A percentile compares a stretch with the other conserved stretches of the same genome.
Evolutionary conservation across 228 moss, liverwort and hornwort species (phyloP).

Genomic region (Sphagnum magellanicum): DNA sequence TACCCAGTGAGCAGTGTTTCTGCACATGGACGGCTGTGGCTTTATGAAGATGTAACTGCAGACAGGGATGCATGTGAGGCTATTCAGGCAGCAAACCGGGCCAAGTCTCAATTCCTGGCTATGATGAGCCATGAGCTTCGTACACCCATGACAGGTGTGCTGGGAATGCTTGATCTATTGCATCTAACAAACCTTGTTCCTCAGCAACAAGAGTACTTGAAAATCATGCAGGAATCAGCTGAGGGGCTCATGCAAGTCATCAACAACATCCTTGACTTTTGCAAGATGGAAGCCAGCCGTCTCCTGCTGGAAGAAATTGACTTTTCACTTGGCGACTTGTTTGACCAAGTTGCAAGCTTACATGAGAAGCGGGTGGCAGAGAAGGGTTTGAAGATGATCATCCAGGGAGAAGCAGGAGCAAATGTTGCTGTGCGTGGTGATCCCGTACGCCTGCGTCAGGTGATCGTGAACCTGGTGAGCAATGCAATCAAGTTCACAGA

Average conservation of each 20-base stretch:
- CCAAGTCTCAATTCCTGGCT: conserved; percentile 85
- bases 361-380: conserved; percentile 53
- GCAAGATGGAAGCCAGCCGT: conserved; percentile 91
- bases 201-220: conserved; percentile 69
- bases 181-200: conserved; percentile 60
- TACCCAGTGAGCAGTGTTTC: conserved; percentile 68
- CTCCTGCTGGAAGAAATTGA: conserved; percentile 85
- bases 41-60: conserved; percentile 77
- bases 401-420: conserved; percentile 26
- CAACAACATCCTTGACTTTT: conserved; percentile 86
- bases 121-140: conserved; percentile 99
- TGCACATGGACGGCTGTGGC: conserved; percentile 90
- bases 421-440: conserved; percentile 69
- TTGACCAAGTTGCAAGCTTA: conserved; percentile 65
- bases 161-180: conserved; percentile 89
- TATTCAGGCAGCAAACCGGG: conserved; percentile 69
- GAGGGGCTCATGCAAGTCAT: conserved; percentile 95
- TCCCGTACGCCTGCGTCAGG: conserved; percentile 86
- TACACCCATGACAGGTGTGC: conserved; percentile 97
- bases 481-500: conserved; percentile 84
- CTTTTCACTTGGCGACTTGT: conserved; percentile 63
- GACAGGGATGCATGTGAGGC: conserved; percentile 63
- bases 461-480: conserved; percentile 65
- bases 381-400: conserved; percentile 48
- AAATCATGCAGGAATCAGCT: conserved; percentile 95